Percentiles rank a stretch among this genome's conserved stretches.
These are phyloP conservation scores for Pseudogymnoascus sp. DNA, from an alignment of 2,329 filamentous ascomycete species.

Conservation along the genomic window DNA sequence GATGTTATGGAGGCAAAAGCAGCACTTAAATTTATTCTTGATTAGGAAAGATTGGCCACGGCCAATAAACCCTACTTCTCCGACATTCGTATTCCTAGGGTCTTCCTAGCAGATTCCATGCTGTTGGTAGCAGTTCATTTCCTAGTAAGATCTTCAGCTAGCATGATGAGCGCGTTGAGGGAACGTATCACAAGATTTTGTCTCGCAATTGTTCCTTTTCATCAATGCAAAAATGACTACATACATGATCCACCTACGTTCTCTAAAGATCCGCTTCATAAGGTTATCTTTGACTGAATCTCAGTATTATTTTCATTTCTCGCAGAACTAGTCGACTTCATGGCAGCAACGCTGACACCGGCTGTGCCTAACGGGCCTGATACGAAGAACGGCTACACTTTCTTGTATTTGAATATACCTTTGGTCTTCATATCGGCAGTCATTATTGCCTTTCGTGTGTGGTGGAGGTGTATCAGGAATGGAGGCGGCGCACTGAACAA, in stretches of 20 bases:
- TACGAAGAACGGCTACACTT: conserved; percentile 4
- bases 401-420: conserved; percentile 13
- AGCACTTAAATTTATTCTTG: neutral
- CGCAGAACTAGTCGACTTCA: neutral
- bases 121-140: neutral
- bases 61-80: neutral
- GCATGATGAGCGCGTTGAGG: neutral
- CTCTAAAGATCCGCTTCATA: neutral
- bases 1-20: neutral
- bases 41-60: neutral
- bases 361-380: conserved; percentile 2
- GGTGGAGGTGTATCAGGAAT: conserved; percentile 14
- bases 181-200: neutral
- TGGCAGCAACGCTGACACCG: neutral
- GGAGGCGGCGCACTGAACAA: conserved; percentile 6
- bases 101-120: neutral
- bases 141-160: neutral
- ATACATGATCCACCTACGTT: conserved; percentile 2
- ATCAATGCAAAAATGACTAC: neutral
- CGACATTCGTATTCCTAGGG: neutral
- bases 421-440: conserved; percentile 10
- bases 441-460: conserved; percentile 13
- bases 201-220: neutral
- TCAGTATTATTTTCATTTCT: neutral
- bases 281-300: neutral